Evolutionary conservation across 2,329 filamentous ascomycete genomes (phyloP).

Genomic region (Penicillium sp.): DNA sequence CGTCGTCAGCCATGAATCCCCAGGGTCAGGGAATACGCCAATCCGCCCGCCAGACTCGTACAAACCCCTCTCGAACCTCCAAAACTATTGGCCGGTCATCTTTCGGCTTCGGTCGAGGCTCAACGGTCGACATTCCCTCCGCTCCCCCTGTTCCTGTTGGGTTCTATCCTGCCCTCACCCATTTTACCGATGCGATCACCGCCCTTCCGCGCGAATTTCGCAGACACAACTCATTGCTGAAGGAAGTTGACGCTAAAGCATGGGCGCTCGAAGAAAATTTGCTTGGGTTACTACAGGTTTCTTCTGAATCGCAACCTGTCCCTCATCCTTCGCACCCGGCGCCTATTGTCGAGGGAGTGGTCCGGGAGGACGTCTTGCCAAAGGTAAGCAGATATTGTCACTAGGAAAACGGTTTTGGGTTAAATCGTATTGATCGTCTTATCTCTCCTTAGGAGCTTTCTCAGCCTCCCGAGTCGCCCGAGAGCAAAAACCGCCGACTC

Average conservation of each 20-base stretch:
- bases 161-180: slow-evolving; percentile 66
- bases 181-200: slow-evolving; percentile 87
- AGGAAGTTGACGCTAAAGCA: slow-evolving; percentile 97
- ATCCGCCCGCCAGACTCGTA: slow-evolving; percentile 48
- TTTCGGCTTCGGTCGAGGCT: slow-evolving; percentile 38
- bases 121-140: slow-evolving; percentile 27
- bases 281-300: slow-evolving; percentile 63
- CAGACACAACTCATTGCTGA: slow-evolving; percentile 90
- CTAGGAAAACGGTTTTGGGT: neutral
- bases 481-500: slow-evolving; percentile 54
- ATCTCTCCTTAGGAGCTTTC: slow-evolving; percentile 25
- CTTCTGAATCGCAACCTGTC: slow-evolving; percentile 35
- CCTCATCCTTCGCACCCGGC: slow-evolving; percentile 35
- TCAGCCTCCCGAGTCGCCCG: slow-evolving; percentile 33
- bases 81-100: slow-evolving; percentile 44
- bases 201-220: slow-evolving; percentile 93
- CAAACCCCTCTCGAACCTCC: slow-evolving; percentile 50
- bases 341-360: slow-evolving; percentile 35
- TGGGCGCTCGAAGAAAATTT: slow-evolving; percentile 83
- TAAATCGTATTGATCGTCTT: slow-evolving; percentile 4
- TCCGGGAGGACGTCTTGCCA: slow-evolving; percentile 35
- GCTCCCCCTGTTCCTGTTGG: slow-evolving; percentile 41
- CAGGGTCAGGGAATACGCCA: slow-evolving; percentile 34
- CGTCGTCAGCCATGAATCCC: slow-evolving; percentile 26
- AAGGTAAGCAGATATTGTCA: slow-evolving; percentile 23